Percentiles rank a stretch among this genome's conserved stretches.
Conservation (phyloP, 345 rosid species). For the Populus nigra region DNA sequence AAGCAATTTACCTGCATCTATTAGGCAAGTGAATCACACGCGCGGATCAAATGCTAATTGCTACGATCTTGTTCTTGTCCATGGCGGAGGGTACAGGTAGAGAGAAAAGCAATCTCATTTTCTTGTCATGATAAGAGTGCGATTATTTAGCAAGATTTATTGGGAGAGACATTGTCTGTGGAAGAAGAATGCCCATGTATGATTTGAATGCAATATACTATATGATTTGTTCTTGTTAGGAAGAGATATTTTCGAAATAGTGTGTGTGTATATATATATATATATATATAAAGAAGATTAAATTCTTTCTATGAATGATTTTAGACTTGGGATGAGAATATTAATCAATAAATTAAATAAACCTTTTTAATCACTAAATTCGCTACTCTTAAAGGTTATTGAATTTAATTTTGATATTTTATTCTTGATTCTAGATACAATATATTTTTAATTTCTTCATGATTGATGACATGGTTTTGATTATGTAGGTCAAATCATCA, state of each 20-base stretch:
- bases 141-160: not conserved
- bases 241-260: too few species aligned
- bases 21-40: not conserved
- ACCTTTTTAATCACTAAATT: too few species aligned
- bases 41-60: not conserved
- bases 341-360: too few species aligned
- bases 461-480: not conserved
- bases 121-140: conserved; percentile 12
- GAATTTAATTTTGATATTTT: not conserved
- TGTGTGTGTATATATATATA: too few species aligned
- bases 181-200: not conserved
- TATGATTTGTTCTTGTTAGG: too few species aligned
- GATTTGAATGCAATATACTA: not conserved
- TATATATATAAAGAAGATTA: too few species aligned
- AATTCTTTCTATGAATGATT: too few species aligned
- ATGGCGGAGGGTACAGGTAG: too few species aligned
- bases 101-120: not conserved
- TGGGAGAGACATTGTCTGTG: not conserved
- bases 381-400: too few species aligned
- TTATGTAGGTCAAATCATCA: not conserved
- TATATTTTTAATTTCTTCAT: not conserved
- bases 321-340: too few species aligned
- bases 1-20: not conserved
- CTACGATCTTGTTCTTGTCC: not conserved
- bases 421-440: too few species aligned